Base-by-base conservation (phyloP, 306 rosid species). In the Cyamopsis tetragonoloba region DNA sequence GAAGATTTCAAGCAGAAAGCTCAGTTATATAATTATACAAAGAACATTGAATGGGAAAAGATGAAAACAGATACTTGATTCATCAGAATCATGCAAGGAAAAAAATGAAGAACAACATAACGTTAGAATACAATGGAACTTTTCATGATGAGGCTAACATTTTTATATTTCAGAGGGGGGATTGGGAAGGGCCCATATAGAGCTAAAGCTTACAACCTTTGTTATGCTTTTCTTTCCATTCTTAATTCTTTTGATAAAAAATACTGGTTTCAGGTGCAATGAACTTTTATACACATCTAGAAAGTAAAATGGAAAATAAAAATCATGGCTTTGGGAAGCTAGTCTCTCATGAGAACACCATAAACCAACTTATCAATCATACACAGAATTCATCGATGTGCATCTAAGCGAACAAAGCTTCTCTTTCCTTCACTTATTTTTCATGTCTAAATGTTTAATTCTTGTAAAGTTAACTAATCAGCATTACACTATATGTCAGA, bases 1-100 rank as follows among this genome's bases (percentile, higher is more conserved):
- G 79, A 27, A 75, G 24, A 73, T 77, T 77, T 56, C 78, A 80
- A 68, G 14, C 26, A 74, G 72, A 68, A 46, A 2, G 27, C 30
- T 31, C 11, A 66, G 54, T 65, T 48, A 82, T 70, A 59, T 14
- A 49, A 50, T 19, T 12, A 30, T 70, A 15, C 50, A 61, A 75
- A 28, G 51, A 78, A 24, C 23, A 32, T 1, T 32, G 6, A 42
- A 46, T 31, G 26, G 38, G 3, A 19, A 74, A 50, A 65, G 35
- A 12, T 20, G 6, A 6, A 67, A 71, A 10, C 42, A 18, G 10
- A 66, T 46, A 23, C 14, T 32, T 32, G 34, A 60, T 53, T 66
- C 44, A 47, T 15, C 62, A 49, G 27, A 46, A 35, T 17, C 50
- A 26, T 59, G 18, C 31, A 53, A 44, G 37, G 18, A 23, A 32